Evolutionary conservation across 345 rosid genomes (phyloP).

Genomic region (Fremontodendron californicum): DNA sequence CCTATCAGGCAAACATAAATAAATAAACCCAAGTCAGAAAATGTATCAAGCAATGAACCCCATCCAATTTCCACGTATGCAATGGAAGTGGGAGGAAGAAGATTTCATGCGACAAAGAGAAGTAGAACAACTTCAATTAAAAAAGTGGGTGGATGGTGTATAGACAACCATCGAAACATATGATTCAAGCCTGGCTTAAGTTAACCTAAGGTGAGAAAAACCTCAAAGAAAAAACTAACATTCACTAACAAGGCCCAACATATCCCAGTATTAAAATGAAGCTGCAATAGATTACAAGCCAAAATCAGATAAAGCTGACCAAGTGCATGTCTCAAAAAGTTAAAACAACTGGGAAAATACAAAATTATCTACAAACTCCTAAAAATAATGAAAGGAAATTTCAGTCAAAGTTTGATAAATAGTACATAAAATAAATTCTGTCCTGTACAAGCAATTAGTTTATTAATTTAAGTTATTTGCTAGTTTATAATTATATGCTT

Average conservation of each 20-base stretch:
- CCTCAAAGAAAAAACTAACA: background rate
- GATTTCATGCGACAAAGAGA: background rate
- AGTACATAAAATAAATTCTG: background rate
- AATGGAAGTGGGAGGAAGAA: background rate
- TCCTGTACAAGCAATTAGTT: background rate
- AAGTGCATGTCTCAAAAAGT: background rate
- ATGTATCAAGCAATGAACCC: background rate
- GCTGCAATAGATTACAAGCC: background rate
- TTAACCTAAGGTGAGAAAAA: background rate
- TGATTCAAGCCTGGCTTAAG: background rate
- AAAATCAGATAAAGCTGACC: background rate
- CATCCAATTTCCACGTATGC: background rate
- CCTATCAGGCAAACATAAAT: constrained; percentile 39
- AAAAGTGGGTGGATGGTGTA: background rate
- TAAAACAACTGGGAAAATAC: background rate
- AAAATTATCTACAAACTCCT: too few species aligned
- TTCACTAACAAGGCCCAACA: background rate
- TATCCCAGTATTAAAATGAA: background rate
- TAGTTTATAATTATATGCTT: background rate
- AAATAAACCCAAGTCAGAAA: background rate
- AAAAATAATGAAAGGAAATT: background rate
- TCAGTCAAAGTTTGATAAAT: background rate
- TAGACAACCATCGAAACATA: background rate
- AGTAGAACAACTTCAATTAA: background rate
- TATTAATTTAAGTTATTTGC: background rate